Evolutionary conservation across 768 basidiomycete species (phyloP).

Genomic region (Psilocybe azurescens): DNA sequence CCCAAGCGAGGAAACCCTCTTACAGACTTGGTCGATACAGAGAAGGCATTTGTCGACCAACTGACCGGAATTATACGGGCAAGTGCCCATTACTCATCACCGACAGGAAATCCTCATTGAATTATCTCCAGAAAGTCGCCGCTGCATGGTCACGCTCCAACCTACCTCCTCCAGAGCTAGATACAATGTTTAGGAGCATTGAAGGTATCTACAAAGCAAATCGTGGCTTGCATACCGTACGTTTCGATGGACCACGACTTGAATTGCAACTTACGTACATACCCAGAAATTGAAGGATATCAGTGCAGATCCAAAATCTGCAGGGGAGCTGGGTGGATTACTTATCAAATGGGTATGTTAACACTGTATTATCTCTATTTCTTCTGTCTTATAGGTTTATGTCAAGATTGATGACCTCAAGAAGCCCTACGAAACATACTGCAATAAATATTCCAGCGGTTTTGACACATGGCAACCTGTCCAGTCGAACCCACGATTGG

Average conservation of each 20-base stretch:
- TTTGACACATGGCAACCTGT: conserved; percentile 90
- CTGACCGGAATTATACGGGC: conserved; percentile 92
- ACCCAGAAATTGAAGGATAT: conserved; percentile 93
- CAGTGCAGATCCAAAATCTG: conserved; percentile 88
- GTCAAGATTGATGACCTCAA: conserved; percentile 91
- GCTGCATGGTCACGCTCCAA: conserved; percentile 97
- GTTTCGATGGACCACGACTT: conserved; percentile 24
- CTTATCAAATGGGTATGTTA: conserved; percentile 93
- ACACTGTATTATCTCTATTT: conserved; percentile 11
- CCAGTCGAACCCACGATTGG: conserved; percentile 73
- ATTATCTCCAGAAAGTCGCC: conserved; percentile 78
- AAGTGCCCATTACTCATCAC: conserved; percentile 31
- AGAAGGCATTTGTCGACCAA: conserved; percentile 90
- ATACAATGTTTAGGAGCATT: conserved; percentile 92
- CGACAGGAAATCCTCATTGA: background rate
- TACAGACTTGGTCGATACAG: conserved; percentile 91
- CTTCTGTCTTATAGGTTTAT: conserved; percentile 21
- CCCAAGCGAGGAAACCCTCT: conserved; percentile 75
- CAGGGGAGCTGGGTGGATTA: conserved; percentile 93
- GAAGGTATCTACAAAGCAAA: conserved; percentile 95
- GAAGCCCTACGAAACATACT: conserved; percentile 84
- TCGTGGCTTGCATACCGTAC: conserved; percentile 75
- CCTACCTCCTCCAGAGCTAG: conserved; percentile 90
- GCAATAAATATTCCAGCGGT: conserved; percentile 68
- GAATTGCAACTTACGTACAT: conserved; percentile 21